Percentiles rank a stretch among this genome's conserved stretches.
Evolutionary conservation across 306 rosid species (phyloP).

Genomic region (Prunus davidiana): DNA sequence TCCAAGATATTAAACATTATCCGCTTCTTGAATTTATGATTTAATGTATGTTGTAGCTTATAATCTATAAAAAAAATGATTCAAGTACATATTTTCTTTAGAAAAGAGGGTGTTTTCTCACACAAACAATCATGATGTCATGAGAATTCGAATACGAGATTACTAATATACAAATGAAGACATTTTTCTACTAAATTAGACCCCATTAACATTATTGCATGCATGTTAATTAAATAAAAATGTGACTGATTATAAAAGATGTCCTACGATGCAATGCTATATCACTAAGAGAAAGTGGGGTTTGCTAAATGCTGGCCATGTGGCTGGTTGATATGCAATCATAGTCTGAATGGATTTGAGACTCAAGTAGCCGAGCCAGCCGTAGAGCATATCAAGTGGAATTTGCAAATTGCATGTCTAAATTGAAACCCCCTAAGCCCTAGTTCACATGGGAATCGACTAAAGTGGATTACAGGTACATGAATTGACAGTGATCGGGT

Average conservation of each 20-base stretch:
- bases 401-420: too few species aligned
- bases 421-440: too few species aligned
- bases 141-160: too few species aligned
- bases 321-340: neutral
- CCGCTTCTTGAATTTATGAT: too few species aligned
- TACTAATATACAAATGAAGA: rapidly evolving
- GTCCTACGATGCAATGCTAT: neutral
- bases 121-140: too few species aligned
- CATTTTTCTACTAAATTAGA: rapidly evolving
- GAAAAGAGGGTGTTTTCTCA: too few species aligned
- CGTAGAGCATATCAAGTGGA: neutral
- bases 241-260: neutral
- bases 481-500: too few species aligned
- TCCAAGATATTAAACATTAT: neutral
- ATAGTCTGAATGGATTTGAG: neutral
- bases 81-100: too few species aligned
- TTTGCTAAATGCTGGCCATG: neutral
- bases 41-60: too few species aligned
- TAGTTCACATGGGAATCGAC: too few species aligned
- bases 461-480: too few species aligned
- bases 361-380: neutral
- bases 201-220: neutral
- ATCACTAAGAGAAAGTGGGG: neutral
- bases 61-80: too few species aligned
- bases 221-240: neutral